phyloP scores from a whole-genome alignment of 768 basidiomycete species.

The Kwoniella europaea region DNA sequence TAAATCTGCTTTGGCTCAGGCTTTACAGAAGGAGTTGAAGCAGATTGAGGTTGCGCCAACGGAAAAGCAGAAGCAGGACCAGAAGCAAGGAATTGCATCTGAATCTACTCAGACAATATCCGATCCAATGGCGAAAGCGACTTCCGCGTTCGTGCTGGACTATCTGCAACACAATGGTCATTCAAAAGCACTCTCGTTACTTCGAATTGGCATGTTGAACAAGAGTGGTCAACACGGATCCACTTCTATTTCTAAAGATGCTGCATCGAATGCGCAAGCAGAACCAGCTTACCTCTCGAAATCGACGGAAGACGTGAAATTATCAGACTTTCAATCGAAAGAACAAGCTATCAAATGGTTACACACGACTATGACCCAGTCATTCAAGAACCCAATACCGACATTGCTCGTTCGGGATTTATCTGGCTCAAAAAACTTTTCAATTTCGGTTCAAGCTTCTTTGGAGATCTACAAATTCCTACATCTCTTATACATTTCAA shows the following conservation, averaged over 20 bases:
- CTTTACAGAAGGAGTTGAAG: constrained; percentile 9
- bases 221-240: constrained; percentile 19
- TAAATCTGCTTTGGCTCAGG: constrained; percentile 6
- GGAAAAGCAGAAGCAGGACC: neutral
- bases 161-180: constrained; percentile 88
- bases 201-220: constrained; percentile 63
- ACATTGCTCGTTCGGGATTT: constrained; percentile 1
- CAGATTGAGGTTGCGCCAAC: neutral
- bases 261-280: neutral
- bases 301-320: neutral
- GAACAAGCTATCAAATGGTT: constrained; percentile 6
- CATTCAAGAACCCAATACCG: constrained; percentile 6
- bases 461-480: constrained; percentile 14
- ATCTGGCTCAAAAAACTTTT: neutral
- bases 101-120: neutral
- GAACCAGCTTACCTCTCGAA: neutral
- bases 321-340: constrained; percentile 14
- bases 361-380: neutral
- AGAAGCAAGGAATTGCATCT: neutral
- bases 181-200: constrained; percentile 70
- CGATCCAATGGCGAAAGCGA: constrained; percentile 62
- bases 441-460: neutral
- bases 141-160: constrained; percentile 74
- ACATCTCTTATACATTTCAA: neutral
- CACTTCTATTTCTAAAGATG: constrained; percentile 60